Percentiles rank a stretch among this genome's conserved stretches.
These are phyloP conservation scores for Paramarasmius palmivorus DNA, from an alignment of 1,284 basidiomycete genomes.

Conservation along the genomic window DNA sequence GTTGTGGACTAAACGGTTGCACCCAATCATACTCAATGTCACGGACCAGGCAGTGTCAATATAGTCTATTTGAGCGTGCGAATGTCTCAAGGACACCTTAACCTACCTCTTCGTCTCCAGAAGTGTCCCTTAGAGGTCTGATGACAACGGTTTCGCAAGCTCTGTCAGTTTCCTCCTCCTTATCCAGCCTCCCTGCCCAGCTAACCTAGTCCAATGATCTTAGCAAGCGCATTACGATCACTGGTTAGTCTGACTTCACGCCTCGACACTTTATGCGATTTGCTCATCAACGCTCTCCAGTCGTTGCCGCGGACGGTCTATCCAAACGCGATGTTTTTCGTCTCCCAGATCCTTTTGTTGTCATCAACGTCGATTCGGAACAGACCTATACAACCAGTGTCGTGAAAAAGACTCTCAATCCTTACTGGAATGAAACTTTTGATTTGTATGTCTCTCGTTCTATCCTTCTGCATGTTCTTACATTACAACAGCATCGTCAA, in stretches of 20 bases:
- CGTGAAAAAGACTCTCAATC: slow-evolving; percentile 88
- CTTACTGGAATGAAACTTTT: slow-evolving; percentile 94
- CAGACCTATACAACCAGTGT: slow-evolving; percentile 92
- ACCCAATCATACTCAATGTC: no score
- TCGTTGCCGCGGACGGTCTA: slow-evolving; percentile 87
- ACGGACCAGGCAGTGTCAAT: no score
- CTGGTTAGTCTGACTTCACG: slow-evolving; percentile 37
- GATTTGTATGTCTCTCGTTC: slow-evolving; percentile 60
- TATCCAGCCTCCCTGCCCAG: no score
- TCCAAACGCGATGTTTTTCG: slow-evolving; percentile 91
- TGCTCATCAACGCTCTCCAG: slow-evolving; percentile 36
- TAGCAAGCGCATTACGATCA: slow-evolving; percentile 63
- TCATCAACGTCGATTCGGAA: slow-evolving; percentile 92
- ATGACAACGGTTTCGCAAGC: no score
- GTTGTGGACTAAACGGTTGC: no score
- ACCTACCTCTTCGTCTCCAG: no score
- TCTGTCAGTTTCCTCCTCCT: no score
- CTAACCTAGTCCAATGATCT: no score
- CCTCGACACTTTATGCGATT: background rate
- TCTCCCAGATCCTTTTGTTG: slow-evolving; percentile 92
- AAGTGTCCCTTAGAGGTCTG: no score
- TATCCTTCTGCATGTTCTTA: slow-evolving; percentile 10
- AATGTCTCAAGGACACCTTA: no score
- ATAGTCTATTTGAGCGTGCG: no score
- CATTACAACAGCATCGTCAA: slow-evolving; percentile 67